These are phyloP conservation scores for Suhomyces bokatorum DNA, from an alignment of 1,139 yeast genomes.

Conservation along the genomic window DNA sequence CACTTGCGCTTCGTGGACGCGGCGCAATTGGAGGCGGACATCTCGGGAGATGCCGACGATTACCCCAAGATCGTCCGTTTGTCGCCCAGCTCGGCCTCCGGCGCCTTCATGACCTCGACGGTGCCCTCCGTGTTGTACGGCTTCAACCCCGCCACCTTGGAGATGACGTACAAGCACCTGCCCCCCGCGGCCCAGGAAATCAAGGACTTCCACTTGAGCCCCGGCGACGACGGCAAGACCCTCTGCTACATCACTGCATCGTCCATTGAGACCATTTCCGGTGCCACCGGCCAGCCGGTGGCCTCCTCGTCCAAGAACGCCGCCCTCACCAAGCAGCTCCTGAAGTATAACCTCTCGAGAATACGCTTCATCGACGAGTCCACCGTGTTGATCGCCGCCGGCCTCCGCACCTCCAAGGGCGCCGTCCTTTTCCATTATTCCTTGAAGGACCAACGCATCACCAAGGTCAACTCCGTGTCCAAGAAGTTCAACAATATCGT, in stretches of 20 bases:
- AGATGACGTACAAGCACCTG: slow-evolving; percentile 39
- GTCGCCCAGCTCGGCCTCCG: slow-evolving; percentile 54
- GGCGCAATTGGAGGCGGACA: slow-evolving; percentile 48
- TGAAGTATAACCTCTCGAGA: slow-evolving; percentile 50
- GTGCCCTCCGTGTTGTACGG: slow-evolving; percentile 59
- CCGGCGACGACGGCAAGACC: slow-evolving; percentile 48
- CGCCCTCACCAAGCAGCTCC: slow-evolving; percentile 28
- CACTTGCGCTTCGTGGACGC: slow-evolving; percentile 64
- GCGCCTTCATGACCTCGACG: slow-evolving; percentile 63
- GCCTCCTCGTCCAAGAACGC: slow-evolving; percentile 30
- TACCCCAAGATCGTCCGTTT: slow-evolving; percentile 61
- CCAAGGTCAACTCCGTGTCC: slow-evolving; percentile 46
- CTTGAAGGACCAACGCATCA: slow-evolving; percentile 41
- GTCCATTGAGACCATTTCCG: slow-evolving; percentile 53
- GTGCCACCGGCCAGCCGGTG: slow-evolving; percentile 44
- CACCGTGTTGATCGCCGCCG: slow-evolving; percentile 58
- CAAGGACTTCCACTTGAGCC: slow-evolving; percentile 35
- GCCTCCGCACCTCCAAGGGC: slow-evolving; percentile 39
- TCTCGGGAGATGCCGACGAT: slow-evolving; percentile 41
- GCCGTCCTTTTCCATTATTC: slow-evolving; percentile 47
- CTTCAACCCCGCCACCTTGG: slow-evolving; percentile 57
- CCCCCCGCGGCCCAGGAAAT: slow-evolving; percentile 34
- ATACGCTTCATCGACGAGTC: slow-evolving; percentile 58
- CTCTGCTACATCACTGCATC: slow-evolving; percentile 58
- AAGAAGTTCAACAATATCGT: slow-evolving; percentile 65